Base-by-base conservation (phyloP, 345 rosid species). In the Trapa incisa region DNA sequence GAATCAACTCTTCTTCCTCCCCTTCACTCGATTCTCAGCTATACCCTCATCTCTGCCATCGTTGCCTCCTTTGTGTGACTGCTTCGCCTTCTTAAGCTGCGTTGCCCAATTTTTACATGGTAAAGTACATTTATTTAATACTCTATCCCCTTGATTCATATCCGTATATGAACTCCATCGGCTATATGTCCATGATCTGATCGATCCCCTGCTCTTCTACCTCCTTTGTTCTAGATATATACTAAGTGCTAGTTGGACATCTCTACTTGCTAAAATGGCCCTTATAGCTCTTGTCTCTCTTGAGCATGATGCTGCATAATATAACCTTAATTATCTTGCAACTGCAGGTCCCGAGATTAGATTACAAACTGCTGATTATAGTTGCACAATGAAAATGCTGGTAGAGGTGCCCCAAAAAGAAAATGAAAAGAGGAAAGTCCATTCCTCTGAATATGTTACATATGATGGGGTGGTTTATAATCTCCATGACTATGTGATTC, bases 401-500 rank as follows among this genome's bases (percentile, higher is more conserved):
- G 13, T 35, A 58, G 37, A 12, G 63, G 36, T 58, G 3, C 13
- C 3, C 32, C 37, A 58, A 38, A 11, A 32, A 6, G 62, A 57
- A 7, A 57, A 57, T 32, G 62, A 1, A 33, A 57, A 33, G 14
- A 32, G 37, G 37, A 5, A 33, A 10, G 14, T 29, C 62, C 62
- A 7, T 3, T 3, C 62, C 33, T 33, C 7, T 22, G 62, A 57
- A 29, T 58, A 37, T 35, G 63, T 58, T 35, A 58, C 38, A 10
- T 32, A 32, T 5, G 56, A 75, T 4, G 87, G 79, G 9, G 70
- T 77, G 56, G 77, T 79, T 50, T 88, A 82, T 74, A 54, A 15
- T 47, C 80, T 84, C 12, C 72, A 75, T 16, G 91, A 85, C 57
- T 79, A 77, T 58, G 91, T 80, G 29, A 75, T 60, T 15, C 54